These are phyloP conservation scores for Alternaria dauci DNA, from an alignment of 2,329 filamentous ascomycete species.

Conservation along the genomic window DNA sequence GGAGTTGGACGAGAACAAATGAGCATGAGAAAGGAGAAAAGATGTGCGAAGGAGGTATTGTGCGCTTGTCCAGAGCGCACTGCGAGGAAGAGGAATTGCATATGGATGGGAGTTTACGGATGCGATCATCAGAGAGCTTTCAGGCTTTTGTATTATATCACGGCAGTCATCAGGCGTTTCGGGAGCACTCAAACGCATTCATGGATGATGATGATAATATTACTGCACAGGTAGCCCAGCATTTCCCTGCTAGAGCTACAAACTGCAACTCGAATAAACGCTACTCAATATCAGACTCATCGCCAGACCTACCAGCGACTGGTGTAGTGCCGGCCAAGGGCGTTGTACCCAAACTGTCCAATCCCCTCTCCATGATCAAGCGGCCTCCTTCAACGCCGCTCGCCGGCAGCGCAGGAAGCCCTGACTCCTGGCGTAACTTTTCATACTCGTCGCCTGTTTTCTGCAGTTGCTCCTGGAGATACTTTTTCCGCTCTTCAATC, in stretches of 20 bases:
- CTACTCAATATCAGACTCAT: constrained; percentile 41
- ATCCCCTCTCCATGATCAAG: constrained; percentile 44
- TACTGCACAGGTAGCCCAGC: constrained; percentile 13
- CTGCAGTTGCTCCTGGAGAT: constrained; percentile 82
- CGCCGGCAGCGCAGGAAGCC: constrained; percentile 48
- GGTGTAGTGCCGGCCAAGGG: constrained; percentile 47
- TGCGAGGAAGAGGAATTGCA: neutral
- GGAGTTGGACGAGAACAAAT: constrained; percentile 76
- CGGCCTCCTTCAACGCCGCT: constrained; percentile 37
- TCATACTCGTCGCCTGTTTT: constrained; percentile 79
- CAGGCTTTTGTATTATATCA: constrained; percentile 3
- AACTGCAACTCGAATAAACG: constrained; percentile 11
- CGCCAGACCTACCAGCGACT: constrained; percentile 33
- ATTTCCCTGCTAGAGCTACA: constrained; percentile 6
- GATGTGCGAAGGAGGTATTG: neutral
- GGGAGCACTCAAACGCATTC: neutral
- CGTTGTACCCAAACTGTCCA: constrained; percentile 50
- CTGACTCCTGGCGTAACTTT: constrained; percentile 61
- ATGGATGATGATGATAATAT: neutral
- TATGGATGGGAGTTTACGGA: constrained; percentile 4
- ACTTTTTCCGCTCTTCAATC: constrained; percentile 73
- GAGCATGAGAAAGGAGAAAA: constrained; percentile 5
- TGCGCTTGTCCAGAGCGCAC: neutral
- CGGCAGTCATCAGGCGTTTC: neutral
- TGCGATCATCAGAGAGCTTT: neutral